Conservation (phyloP, 768 basidiomycete genomes). For the Macrolepiota albuminosa region DNA sequence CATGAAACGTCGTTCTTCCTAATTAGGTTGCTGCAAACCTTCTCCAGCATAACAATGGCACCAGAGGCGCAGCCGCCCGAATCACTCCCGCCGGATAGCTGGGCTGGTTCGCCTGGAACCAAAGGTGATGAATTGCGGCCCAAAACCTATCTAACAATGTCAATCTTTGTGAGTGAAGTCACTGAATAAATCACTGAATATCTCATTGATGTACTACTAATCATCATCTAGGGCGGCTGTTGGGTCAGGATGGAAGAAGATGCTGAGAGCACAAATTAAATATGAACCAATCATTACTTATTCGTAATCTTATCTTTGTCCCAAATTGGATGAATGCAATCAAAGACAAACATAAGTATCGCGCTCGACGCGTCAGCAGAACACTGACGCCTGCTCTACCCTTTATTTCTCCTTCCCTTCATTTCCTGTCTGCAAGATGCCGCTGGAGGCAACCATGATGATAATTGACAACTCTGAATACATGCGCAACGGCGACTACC, state of each 20-base stretch:
- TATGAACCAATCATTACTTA: neutral
- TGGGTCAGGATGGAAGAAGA: constrained; percentile 26
- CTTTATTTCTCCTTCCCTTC: constrained; percentile 9
- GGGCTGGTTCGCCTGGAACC: constrained; percentile 27
- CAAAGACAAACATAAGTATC: constrained; percentile 14
- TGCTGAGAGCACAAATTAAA: constrained; percentile 2
- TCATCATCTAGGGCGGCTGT: constrained; percentile 22
- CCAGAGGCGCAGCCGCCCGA: constrained; percentile 36
- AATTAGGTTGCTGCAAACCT: constrained; percentile 41
- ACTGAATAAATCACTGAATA: neutral
- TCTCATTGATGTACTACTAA: neutral
- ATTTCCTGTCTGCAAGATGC: constrained; percentile 52
- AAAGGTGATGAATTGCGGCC: constrained; percentile 23
- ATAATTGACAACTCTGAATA: constrained; percentile 97
- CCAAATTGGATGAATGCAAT: constrained; percentile 3
- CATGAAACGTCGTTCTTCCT: constrained; percentile 49
- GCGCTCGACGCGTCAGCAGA: constrained; percentile 31
- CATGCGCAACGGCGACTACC: constrained; percentile 94
- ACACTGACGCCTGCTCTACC: constrained; percentile 2
- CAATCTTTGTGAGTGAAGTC: constrained; percentile 4
- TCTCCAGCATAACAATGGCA: constrained; percentile 33
- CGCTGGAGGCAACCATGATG: constrained; percentile 97
- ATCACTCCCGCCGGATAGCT: constrained; percentile 36
- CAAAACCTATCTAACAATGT: constrained; percentile 15
- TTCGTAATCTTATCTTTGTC: constrained; percentile 13